phyloP scores from a whole-genome alignment of 179 eudicot genomes.

The Silene coronaria region DNA sequence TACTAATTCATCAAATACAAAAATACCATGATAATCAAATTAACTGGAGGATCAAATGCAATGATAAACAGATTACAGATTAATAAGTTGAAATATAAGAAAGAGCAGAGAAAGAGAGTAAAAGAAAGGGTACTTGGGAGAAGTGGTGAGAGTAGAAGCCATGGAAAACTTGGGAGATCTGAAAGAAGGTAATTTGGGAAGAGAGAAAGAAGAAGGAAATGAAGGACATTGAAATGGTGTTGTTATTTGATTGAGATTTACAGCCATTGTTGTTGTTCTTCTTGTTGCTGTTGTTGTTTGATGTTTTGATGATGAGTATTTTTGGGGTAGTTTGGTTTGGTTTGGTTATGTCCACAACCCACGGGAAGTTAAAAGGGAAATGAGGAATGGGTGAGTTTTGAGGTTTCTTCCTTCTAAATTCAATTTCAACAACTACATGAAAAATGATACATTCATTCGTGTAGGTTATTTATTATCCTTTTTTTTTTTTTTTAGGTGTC shows the following conservation, averaged over 20 bases:
- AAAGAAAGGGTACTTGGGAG: slow-evolving; percentile 26
- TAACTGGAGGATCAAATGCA: not conserved
- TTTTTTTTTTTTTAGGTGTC: too few species aligned
- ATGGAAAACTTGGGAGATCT: slow-evolving; percentile 36
- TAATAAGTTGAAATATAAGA: not conserved
- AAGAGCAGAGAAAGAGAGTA: not conserved
- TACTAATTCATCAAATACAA: not conserved
- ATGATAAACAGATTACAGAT: not conserved
- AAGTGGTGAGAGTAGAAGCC: slow-evolving; percentile 38
- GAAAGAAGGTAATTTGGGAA: slow-evolving; percentile 20
- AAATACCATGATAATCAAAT: not conserved
- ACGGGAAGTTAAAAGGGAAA: not conserved
- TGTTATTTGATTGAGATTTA: slow-evolving; percentile 31
- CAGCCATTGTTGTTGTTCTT: slow-evolving; percentile 24
- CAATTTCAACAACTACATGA: not conserved
- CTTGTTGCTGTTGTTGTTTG: not conserved
- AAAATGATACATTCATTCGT: too few species aligned
- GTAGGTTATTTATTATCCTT: too few species aligned
- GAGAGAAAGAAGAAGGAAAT: slow-evolving; percentile 23
- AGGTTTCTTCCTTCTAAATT: not conserved
- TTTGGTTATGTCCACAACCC: slow-evolving; percentile 3
- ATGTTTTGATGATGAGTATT: not conserved
- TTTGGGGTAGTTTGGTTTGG: not conserved
- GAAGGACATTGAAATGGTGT: slow-evolving; percentile 25
- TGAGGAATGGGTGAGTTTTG: not conserved